Conservation (phyloP, 192 early-diverging fungal genomes). For the Linnemannia exigua region DNA sequence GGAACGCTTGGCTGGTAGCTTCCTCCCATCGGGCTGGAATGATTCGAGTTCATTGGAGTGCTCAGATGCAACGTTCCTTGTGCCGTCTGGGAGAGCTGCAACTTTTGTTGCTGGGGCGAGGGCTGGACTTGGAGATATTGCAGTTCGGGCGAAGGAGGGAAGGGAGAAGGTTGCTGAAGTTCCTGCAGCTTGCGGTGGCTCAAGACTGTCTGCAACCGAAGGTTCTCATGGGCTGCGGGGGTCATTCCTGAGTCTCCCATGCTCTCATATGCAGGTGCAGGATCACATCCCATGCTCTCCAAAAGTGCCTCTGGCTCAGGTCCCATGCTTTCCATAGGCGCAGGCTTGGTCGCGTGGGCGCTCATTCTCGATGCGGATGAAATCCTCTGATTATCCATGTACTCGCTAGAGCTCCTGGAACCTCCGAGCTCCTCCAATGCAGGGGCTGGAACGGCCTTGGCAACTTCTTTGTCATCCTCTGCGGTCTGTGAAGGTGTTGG, state of each 20-base stretch:
- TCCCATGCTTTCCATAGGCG: conserved; percentile 40
- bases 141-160: conserved; percentile 36
- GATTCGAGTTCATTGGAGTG: background rate
- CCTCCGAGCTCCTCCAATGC: conserved; percentile 20
- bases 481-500: conserved; percentile 17
- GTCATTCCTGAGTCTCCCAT: background rate
- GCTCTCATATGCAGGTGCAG: background rate
- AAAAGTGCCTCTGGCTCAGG: conserved; percentile 10
- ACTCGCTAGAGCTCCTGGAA: conserved; percentile 10
- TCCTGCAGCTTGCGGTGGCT: conserved; percentile 22
- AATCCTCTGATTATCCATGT: conserved; percentile 13
- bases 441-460: background rate
- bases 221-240: conserved; percentile 10
- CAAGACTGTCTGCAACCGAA: background rate
- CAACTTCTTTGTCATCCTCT: background rate
- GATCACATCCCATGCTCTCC: conserved; percentile 40
- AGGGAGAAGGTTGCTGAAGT: conserved; percentile 16
- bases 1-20: conserved; percentile 17
- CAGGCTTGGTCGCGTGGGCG: background rate
- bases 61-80: background rate
- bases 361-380: background rate
- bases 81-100: background rate
- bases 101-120: conserved; percentile 30
- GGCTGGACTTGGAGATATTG: conserved; percentile 39
- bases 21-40: background rate